Evolutionary conservation across 2,329 filamentous ascomycete genomes (phyloP), one percentile per base, ranked within the genome.

Genomic region (Knufia fluminis): DNA sequence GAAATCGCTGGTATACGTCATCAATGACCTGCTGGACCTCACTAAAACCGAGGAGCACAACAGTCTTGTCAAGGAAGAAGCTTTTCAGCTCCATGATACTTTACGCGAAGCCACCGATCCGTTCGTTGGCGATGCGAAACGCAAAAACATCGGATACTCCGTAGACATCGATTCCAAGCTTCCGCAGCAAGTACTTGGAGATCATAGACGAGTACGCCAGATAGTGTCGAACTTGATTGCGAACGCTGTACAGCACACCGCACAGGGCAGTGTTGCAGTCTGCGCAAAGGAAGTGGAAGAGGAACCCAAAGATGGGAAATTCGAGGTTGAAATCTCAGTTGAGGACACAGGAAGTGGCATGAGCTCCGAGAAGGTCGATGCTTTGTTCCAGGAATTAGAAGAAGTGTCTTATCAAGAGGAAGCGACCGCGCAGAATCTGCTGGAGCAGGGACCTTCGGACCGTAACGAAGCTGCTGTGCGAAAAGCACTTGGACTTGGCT

Each of bases 1-100:
- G 0, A 94, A 94, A 61, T 94, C 88, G 0, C 70, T 95, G 22
- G 91, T 95, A 3, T 94, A 94, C 62, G 88, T 94, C 8, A 95
- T 95, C 68, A 95, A 95, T 56, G 89, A 95, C 62, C 72, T 95
- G 1, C 72, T 95, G 0, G 89, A 95, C 61, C 71, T 95, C 24
- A 94, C 90, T 1, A 92, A 94, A 61, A 85, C 85, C 0, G 89
- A 94, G 63, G 85, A 90, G 63, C 88, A 89, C 0, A 82, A 83
- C 42, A 77, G 81, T 1, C 68, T 94, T 2, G 76, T 91, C 61
- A 91, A 88, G 58, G 83, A 90, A 50, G 89, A 94, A 60, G 68
- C 82, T 0, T 89, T 95, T 44, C 80, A 94, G 59, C 71, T 95
- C 3, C 69, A 71, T 14, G 69, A 71, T 0, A 91, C 86, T 1